A percentile compares a stretch with the other conserved stretches of the same genome.
These are phyloP conservation scores for Earliella scabrosa DNA, from an alignment of 1,284 basidiomycete genomes.

Conservation along the genomic window DNA sequence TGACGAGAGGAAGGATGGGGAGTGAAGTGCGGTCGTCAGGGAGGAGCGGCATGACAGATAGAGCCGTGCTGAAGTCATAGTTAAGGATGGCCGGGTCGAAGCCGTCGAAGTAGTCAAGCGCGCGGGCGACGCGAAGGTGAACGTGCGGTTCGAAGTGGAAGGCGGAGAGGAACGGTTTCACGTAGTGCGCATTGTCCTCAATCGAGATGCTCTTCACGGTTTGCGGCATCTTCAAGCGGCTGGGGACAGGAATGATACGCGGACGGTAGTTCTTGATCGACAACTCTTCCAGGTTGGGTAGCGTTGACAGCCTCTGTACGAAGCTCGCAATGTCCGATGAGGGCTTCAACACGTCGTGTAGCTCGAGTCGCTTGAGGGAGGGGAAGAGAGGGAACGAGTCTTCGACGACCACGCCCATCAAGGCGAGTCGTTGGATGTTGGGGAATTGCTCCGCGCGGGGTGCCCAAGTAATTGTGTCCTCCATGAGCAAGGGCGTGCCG, in stretches of 20 bases:
- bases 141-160: constrained; percentile 1
- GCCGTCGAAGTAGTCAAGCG: background rate
- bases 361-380: background rate
- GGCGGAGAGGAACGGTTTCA: constrained; percentile 7
- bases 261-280: constrained; percentile 1
- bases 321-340: constrained; percentile 1
- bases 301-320: background rate
- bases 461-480: no score
- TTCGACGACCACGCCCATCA: no score
- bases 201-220: constrained; percentile 2
- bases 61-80: background rate
- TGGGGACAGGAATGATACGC: background rate
- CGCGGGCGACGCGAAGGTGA: background rate
- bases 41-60: background rate
- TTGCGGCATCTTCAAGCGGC: background rate
- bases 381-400: no score
- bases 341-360: background rate
- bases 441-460: background rate
- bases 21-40: background rate
- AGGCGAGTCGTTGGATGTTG: no score
- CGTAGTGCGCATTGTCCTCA: constrained; percentile 8
- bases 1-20: background rate
- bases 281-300: constrained; percentile 3
- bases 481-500: no score
- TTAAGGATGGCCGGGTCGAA: background rate